Evolutionary conservation across 2,329 filamentous ascomycete species (phyloP).

Genomic region (Colletotrichum sp.): DNA sequence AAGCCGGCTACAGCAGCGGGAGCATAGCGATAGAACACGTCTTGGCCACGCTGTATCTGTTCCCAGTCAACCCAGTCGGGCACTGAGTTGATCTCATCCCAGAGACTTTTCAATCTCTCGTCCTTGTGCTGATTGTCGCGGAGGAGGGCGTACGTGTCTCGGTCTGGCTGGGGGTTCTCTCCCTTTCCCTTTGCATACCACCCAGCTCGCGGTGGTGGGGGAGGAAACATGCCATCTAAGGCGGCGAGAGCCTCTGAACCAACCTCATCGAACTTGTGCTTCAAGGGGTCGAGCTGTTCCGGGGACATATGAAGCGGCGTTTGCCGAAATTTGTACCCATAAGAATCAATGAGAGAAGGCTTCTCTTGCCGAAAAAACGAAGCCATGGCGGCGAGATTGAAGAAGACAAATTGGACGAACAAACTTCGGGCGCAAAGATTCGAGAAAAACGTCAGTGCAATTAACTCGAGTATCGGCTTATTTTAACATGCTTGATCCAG

Average conservation of each 20-base stretch:
- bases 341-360: background rate
- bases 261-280: background rate
- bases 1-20: slow-evolving; percentile 60
- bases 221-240: background rate
- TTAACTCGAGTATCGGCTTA: background rate
- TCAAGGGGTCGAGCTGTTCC: background rate
- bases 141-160: background rate
- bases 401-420: background rate
- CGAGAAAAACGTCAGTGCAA: background rate
- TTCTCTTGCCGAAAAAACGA: background rate
- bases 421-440: rapidly evolving
- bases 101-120: slow-evolving; percentile 49
- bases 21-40: slow-evolving; percentile 67
- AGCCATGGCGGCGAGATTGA: background rate
- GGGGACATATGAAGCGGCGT: background rate
- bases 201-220: background rate
- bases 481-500: background rate
- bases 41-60: slow-evolving; percentile 66
- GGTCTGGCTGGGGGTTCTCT: background rate
- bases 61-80: slow-evolving; percentile 70
- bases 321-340: background rate
- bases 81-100: slow-evolving; percentile 60
- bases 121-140: slow-evolving; percentile 48
- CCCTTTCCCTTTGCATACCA: background rate
- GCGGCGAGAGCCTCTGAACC: background rate